Evolutionary conservation across 352 stramenopile genomes (phyloP), one percentile per base, ranked within the genome.

Genomic region (Phytophthora melonis): DNA sequence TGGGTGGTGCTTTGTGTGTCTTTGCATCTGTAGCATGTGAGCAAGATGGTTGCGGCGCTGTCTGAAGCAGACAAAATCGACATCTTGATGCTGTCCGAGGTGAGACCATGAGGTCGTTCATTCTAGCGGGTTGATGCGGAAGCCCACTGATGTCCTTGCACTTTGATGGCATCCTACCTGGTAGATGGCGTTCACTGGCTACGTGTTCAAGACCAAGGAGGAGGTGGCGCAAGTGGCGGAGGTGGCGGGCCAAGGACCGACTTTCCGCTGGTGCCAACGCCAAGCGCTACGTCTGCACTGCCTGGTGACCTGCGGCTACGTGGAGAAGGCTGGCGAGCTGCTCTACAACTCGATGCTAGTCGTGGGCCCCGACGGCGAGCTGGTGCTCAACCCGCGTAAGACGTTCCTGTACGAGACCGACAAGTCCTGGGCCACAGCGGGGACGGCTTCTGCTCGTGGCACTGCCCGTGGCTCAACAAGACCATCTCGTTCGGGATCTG

Each of bases 311-410:
- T 93, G 87, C 57, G 87, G 86, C 43, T 95, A 94, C 68, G 82
- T 92, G 21, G 86, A 94, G 70, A 70, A 77, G 63, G 67, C 58
- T 25, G 68, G 71, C 21, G 53, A 73, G 3, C 25, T 72, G 9
- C 64, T 96, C 13, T 96, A 88, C 76, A 96, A 96, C 70, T 75
- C 88, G n/a, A 91, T 95, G 85, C 75, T 95, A 75, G 87, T 95
- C 19, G 72, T 96, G 25, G 89, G 83, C 68, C 88, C 87, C 5
- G 75, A 85, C 6, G 89, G 89, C 27, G 74, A 83, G 58, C 78
- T 96, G 39, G 83, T 85, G 32, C 89, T 77, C 69, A 95, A 94
- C 54, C 81, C 86, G 11, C 87, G 89, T 21, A 96, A 95, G 79
- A 91, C 80, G 13, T 94, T 94, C 63, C 63, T 96, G 61, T 96